phyloP scores from a whole-genome alignment of 2,329 filamentous ascomycete species.

The Arthrobotrys pseudoclavata region DNA sequence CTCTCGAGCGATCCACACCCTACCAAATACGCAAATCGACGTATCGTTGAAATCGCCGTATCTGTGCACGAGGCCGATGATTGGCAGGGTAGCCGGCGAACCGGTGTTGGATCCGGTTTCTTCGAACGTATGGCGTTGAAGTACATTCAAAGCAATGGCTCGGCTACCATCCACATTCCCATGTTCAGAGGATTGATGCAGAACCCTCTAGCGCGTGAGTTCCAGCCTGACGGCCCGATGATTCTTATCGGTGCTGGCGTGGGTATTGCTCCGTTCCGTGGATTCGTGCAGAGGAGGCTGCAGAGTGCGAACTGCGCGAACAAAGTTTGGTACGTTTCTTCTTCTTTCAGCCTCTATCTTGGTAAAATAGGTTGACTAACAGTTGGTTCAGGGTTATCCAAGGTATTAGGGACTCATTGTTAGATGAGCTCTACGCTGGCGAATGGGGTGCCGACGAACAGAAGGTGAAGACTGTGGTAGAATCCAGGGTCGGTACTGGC shows the following conservation, averaged over 20 bases:
- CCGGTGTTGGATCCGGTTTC: conserved; percentile 91
- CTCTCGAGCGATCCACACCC: conserved; percentile 95
- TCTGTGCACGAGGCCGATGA: conserved; percentile 89
- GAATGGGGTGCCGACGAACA: conserved; percentile 96
- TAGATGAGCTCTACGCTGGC: conserved; percentile 96
- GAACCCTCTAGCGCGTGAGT: conserved; percentile 92
- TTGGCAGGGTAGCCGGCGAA: conserved; percentile 79
- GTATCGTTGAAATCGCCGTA: conserved; percentile 95
- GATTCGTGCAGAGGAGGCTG: conserved; percentile 93
- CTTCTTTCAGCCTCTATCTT: conserved; percentile 4
- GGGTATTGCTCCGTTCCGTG: conserved; percentile 95
- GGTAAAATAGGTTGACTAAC: conserved; percentile 16
- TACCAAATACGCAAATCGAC: conserved; percentile 77
- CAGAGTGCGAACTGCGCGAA: conserved; percentile 97
- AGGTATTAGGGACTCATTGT: conserved; percentile 89
- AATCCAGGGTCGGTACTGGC: conserved; percentile 81
- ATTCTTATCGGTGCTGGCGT: conserved; percentile 96
- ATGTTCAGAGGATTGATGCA: conserved; percentile 99
- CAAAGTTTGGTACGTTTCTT: conserved; percentile 80
- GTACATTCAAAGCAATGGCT: conserved; percentile 22
- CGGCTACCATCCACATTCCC: conserved; percentile 79
- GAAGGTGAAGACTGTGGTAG: conserved; percentile 84
- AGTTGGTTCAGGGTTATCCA: conserved; percentile 75
- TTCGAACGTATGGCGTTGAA: conserved; percentile 82
- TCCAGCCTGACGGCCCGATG: conserved; percentile 95